These are phyloP conservation scores for Mycena belliarum DNA, from an alignment of 768 basidiomycete genomes.

Conservation along the genomic window DNA sequence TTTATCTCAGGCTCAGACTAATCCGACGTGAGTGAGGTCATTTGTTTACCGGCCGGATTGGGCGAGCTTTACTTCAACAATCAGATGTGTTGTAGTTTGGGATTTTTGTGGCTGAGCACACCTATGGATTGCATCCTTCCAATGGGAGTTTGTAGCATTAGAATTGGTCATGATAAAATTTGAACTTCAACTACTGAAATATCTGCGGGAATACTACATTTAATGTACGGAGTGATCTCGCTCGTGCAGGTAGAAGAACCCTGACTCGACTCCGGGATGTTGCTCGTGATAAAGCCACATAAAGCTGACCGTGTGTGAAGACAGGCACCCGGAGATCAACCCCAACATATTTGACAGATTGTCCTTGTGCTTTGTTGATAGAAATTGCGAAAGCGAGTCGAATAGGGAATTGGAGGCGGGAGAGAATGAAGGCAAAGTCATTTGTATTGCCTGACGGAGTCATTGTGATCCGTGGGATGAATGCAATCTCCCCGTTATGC, in stretches of 20 bases:
- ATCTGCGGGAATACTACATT: background rate
- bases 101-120: no score
- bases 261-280: background rate
- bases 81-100: no score
- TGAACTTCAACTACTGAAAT: background rate
- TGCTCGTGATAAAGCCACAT: background rate
- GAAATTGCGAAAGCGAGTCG: background rate
- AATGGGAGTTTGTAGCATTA: no score
- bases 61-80: no score
- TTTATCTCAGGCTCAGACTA: no score
- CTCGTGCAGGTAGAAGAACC: background rate
- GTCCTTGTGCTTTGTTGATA: background rate
- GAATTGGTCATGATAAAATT: no score
- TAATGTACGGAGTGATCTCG: background rate
- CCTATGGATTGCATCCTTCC: no score
- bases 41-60: no score
- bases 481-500: background rate
- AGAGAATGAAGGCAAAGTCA: background rate
- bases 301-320: background rate
- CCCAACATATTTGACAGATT: background rate
- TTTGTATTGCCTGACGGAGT: background rate
- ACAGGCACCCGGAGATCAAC: background rate
- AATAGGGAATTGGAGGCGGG: background rate
- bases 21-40: no score
- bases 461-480: background rate